phyloP scores from a whole-genome alignment of 108 stramenopile genomes.

The Fistulifera solaris region DNA sequence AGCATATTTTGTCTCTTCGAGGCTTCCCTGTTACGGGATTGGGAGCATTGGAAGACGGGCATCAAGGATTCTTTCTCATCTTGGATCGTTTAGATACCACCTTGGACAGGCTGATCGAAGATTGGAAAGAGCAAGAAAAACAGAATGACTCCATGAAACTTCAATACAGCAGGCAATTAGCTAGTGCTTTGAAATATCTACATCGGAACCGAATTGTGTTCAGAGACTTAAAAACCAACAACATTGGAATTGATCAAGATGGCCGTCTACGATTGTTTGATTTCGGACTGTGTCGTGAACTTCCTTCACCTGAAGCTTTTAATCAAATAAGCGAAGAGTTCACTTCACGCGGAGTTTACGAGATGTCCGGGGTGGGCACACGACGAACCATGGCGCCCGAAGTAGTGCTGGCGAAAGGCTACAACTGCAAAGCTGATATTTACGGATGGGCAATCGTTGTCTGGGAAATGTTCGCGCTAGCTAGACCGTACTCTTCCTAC shows the following conservation, averaged over 20 bases:
- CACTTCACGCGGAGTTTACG: slow-evolving; percentile 10
- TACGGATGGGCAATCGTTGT: slow-evolving; percentile 49
- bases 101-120: slow-evolving; percentile 27
- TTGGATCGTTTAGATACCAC: slow-evolving; percentile 53
- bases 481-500: slow-evolving; percentile 18
- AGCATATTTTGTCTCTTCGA: slow-evolving; percentile 63
- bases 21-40: slow-evolving; percentile 50
- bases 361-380: slow-evolving; percentile 51
- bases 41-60: slow-evolving; percentile 16
- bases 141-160: background rate
- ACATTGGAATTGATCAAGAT: slow-evolving; percentile 58
- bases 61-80: slow-evolving; percentile 41
- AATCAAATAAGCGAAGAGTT: slow-evolving; percentile 14
- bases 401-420: slow-evolving; percentile 10
- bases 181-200: slow-evolving; percentile 57
- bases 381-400: slow-evolving; percentile 32
- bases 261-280: slow-evolving; percentile 60
- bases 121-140: slow-evolving; percentile 12
- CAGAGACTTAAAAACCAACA: slow-evolving; percentile 69
- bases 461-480: slow-evolving; percentile 20
- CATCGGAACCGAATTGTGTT: slow-evolving; percentile 57
- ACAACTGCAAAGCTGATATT: slow-evolving; percentile 48
- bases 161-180: slow-evolving; percentile 34
- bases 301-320: slow-evolving; percentile 26
- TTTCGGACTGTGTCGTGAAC: slow-evolving; percentile 59